Evolutionary conservation across 495 filamentous ascomycete genomes (phyloP).

Genomic region (Trichoderma gamsii): DNA sequence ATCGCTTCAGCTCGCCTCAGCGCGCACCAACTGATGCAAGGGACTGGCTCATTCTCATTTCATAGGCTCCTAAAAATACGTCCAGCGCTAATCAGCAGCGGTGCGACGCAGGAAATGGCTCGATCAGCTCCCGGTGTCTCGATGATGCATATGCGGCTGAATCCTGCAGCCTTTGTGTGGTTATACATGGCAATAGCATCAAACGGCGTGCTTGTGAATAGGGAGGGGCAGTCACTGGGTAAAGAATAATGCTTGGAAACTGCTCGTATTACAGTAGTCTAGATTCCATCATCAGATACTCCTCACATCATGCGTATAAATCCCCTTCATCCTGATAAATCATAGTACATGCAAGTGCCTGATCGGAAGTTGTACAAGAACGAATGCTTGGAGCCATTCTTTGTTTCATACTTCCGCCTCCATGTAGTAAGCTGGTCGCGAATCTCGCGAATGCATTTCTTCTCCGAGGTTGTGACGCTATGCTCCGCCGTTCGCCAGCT

Average conservation of each 20-base stretch:
- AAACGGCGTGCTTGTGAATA: too few species aligned
- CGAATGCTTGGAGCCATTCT: slow-evolving; percentile 51
- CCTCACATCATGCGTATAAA: not conserved
- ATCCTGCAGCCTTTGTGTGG: too few species aligned
- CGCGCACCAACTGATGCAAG: not conserved
- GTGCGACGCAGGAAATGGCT: too few species aligned
- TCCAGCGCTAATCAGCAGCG: too few species aligned
- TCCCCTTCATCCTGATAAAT: slow-evolving; percentile 38
- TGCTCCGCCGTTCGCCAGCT: slow-evolving; percentile 82
- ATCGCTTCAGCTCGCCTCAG: not conserved
- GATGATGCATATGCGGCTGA: too few species aligned
- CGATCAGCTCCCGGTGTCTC: too few species aligned
- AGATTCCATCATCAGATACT: not conserved
- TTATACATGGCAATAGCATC: too few species aligned
- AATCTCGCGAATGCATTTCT: slow-evolving; percentile 80
- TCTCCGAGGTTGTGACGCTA: slow-evolving; percentile 66
- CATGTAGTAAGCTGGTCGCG: slow-evolving; percentile 65
- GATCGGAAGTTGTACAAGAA: slow-evolving; percentile 81
- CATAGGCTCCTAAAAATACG: not conserved
- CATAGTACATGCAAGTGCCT: slow-evolving; percentile 68
- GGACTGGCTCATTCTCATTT: not conserved
- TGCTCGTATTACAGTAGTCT: not conserved
- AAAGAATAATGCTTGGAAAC: too few species aligned
- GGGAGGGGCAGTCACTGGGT: too few species aligned
- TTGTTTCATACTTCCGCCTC: slow-evolving; percentile 52